Base-by-base conservation (phyloP, 2,329 filamentous ascomycete species). In the Thielaviopsis punctulata region DNA sequence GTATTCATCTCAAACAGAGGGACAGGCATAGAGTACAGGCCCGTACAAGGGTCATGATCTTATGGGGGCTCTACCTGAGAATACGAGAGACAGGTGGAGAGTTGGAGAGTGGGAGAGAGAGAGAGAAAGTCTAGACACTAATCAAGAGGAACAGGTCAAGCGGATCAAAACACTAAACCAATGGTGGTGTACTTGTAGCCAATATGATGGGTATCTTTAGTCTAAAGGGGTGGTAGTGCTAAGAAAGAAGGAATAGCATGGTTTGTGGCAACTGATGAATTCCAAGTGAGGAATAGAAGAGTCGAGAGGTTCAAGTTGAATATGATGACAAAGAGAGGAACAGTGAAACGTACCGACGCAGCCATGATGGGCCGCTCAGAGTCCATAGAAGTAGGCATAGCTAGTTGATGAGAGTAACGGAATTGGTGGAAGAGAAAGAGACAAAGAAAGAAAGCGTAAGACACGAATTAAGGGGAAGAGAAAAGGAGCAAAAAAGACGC, bases 331-430 rank as follows among this genome's bases (percentile, higher is more conserved):
- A 53, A 51, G 52, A 52, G 57, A 57, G 46, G 48, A n/a, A n/a
- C n/a, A n/a, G 48, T 56, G 55, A 56, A 56, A 75, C 76, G 52
- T 76, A 79, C 76, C 61, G 76, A 79, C 47, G 75, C 72, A 55
- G 74, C 74, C 76, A 79, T 78, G 63, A 79, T 79, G 60, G 76
- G 76, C 62, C 75, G 74, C 51, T 73, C 69, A 45, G 76, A 79
- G 52, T 79, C 76, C 54, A 79, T 61, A n/a, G 76, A 79, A 56
- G 69, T 63, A 62, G 75, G 73, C 76, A 79, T 79, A n/a, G n/a
- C n/a, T n/a, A n/a, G 52, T 58, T 61, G 59, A 51, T 21, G 46
- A 12, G 22, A 50, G 15, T 24, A 15, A 19, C 21, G 21, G 24
- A n/a, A 25, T 19, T 27, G 23, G 21, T 25, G 5, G 24, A 44